These are phyloP conservation scores for Fraxinus paxiana DNA, from an alignment of 305 asterid genomes.

Conservation along the genomic window DNA sequence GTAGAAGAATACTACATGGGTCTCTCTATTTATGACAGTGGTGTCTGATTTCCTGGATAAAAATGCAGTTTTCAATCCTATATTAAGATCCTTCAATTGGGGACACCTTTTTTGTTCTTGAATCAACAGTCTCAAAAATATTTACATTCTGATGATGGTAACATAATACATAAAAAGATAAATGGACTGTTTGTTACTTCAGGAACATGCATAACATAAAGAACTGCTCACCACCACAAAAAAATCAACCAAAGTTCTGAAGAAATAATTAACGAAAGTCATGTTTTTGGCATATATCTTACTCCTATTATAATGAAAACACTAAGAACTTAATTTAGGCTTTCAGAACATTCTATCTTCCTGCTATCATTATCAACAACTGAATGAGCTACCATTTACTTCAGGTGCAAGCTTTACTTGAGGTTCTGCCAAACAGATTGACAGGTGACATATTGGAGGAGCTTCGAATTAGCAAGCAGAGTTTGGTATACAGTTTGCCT, in stretches of 20 bases:
- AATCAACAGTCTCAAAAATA: neutral
- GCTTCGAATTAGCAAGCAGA: slow-evolving; percentile 92
- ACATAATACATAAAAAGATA: slow-evolving; percentile 1
- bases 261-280: neutral
- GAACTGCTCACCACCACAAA: neutral
- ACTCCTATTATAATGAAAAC: neutral
- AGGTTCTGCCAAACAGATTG: slow-evolving; percentile 90
- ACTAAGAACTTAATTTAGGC: neutral
- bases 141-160: slow-evolving; percentile 7
- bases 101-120: neutral
- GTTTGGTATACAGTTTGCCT: slow-evolving; percentile 46
- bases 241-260: neutral
- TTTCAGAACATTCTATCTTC: neutral
- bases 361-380: neutral
- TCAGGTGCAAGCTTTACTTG: slow-evolving; percentile 88
- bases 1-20: neutral
- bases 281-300: neutral
- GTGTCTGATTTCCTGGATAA: slow-evolving; percentile 11
- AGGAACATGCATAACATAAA: neutral
- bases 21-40: neutral
- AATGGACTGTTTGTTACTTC: neutral
- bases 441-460: slow-evolving; percentile 88
- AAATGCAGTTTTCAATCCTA: neutral
- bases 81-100: neutral
- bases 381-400: slow-evolving; percentile 23